These are phyloP conservation scores for Chaetomidium leptoderma DNA, from an alignment of 495 filamentous ascomycete genomes.

Conservation along the genomic window DNA sequence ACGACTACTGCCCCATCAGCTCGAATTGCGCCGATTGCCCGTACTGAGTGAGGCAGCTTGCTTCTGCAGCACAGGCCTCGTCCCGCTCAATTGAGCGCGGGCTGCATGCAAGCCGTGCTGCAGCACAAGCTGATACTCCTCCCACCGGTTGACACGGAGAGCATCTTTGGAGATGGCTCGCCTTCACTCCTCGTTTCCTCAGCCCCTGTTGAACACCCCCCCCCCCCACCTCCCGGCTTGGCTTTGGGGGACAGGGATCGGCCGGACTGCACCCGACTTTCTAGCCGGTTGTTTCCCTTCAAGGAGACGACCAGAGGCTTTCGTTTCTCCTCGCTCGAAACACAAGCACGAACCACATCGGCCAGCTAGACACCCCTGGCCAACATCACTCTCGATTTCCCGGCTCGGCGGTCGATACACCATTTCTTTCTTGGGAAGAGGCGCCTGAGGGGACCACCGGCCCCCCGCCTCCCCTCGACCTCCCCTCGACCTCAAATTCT, in stretches of 20 bases:
- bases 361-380: neutral
- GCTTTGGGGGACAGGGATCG: too few species aligned
- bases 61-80: conserved; percentile 6
- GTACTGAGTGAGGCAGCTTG: conserved; percentile 29
- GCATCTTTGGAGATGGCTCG: conserved; percentile 8
- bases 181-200: neutral
- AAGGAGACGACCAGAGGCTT: neutral
- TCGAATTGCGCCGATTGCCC: conserved; percentile 44
- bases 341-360: neutral
- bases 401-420: neutral
- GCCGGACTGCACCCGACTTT: too few species aligned
- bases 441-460: neutral
- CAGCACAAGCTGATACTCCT: conserved; percentile 8
- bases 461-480: neutral
- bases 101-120: conserved; percentile 9
- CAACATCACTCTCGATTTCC: neutral
- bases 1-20: conserved; percentile 47
- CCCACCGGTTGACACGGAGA: conserved; percentile 12
- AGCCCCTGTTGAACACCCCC: neutral
- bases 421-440: neutral
- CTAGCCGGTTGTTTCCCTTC: too few species aligned
- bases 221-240: too few species aligned
- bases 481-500: neutral
- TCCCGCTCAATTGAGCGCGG: conserved; percentile 25
- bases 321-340: conserved; percentile 2